phyloP scores from a whole-genome alignment of 345 rosid genomes.

The Eucalyptus lansdowneana region DNA sequence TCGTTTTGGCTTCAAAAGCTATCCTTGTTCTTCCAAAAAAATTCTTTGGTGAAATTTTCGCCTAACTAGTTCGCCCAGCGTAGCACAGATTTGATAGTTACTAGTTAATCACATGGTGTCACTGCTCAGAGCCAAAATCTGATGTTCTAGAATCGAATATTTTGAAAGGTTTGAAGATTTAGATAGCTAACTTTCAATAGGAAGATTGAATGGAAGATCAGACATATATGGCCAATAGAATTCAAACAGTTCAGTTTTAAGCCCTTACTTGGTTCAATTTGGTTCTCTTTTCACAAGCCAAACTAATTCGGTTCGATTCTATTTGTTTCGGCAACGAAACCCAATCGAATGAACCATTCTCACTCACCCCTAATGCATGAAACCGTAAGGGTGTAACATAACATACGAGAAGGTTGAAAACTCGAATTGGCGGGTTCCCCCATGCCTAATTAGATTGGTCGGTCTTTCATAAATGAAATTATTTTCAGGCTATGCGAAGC shows the following conservation, averaged over 20 bases:
- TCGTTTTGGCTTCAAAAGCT: neutral
- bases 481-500: neutral
- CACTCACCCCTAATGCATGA: neutral
- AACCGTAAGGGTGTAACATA: neutral
- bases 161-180: too few species aligned
- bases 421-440: neutral
- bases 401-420: neutral
- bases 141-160: too few species aligned
- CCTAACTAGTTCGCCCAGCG: too few species aligned
- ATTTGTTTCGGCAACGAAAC: neutral
- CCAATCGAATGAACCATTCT: neutral
- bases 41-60: too few species aligned
- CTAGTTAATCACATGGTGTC: too few species aligned
- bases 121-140: too few species aligned
- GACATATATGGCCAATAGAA: neutral
- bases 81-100: too few species aligned
- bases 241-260: neutral
- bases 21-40: neutral
- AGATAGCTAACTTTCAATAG: neutral
- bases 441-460: neutral
- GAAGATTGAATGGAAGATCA: neutral
- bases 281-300: neutral
- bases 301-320: neutral
- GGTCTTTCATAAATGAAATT: neutral
- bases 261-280: neutral